Evolutionary conservation across 257 asterid genomes (phyloP), one percentile per base, ranked within the genome.

Genomic region (Catharanthus roseus): DNA sequence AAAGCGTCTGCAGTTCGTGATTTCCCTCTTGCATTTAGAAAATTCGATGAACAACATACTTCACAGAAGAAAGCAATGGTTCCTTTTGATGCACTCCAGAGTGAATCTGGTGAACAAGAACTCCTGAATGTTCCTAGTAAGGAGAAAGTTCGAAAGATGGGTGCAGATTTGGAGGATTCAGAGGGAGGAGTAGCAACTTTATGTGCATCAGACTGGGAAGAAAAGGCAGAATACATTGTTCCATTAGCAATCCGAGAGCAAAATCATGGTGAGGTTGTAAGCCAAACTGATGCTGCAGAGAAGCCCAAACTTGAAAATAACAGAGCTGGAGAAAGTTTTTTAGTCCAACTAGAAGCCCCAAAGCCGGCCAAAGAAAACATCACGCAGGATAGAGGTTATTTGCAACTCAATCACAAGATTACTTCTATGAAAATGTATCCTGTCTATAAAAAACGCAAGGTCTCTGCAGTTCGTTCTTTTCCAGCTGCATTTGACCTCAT

Each of bases 401-500:
- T n/a, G n/a, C n/a, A n/a, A n/a, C n/a, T n/a, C n/a, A n/a, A n/a
- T n/a, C n/a, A n/a, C n/a, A 60, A 60, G 42, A 60, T 0, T 9
- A 6, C 65, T 58, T 0, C 41, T 58, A 15, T 29, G 12, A 29
- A 58, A 29, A 58, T 6, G 42, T 33, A 13, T 57, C 26, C n/a
- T 12, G n/a, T 21, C n/a, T 47, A 12, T 56, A 67, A 74, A 67
- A 57, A 41, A 31, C 41, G 36, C 21, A 54, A 23, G 23, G 69
- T 71, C n/a, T 23, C 69, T 0, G 76, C 56, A 1, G 69, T 56
- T 56, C 69, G 69, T 57, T 63, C 71, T 65, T 76, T 76, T 76
- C 76, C 73, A 7, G 41, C 5, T 58, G 65, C 65, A 13, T 58
- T 58, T 16, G 11, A 44, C 9, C 50, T 44, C 16, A 44, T 44